Evolutionary conservation across 139 green algal species (phyloP).

Genomic region (Ettlia oleoabundans): DNA sequence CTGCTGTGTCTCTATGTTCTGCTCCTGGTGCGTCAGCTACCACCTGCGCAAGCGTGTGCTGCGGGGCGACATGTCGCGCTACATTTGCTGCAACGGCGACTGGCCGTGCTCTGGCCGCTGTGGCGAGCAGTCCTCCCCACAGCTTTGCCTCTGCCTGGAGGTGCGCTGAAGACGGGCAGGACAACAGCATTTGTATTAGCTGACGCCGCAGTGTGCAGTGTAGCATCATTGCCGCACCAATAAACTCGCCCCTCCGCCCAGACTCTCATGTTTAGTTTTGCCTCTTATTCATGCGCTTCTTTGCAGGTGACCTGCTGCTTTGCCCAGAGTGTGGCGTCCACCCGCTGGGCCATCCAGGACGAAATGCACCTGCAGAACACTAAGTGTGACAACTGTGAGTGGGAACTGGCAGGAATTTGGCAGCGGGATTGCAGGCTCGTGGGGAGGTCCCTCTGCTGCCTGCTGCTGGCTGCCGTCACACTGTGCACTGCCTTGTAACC

Average conservation of each 20-base stretch:
- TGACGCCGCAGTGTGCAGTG: too few species aligned
- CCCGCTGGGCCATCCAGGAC: constrained; percentile 86
- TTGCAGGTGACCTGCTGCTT: constrained; percentile 42
- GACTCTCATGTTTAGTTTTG: too few species aligned
- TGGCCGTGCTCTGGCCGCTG: constrained; percentile 77
- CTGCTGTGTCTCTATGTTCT: constrained; percentile 52
- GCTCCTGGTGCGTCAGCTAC: constrained; percentile 71
- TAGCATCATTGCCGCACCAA: too few species aligned
- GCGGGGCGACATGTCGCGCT: constrained; percentile 72
- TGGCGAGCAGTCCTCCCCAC: constrained; percentile 65
- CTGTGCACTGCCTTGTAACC: too few species aligned
- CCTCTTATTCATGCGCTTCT: neutral
- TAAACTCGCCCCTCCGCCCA: too few species aligned
- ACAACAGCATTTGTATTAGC: too few species aligned
- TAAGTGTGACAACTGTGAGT: constrained; percentile 85
- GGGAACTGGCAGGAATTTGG: neutral
- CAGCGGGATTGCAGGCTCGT: neutral
- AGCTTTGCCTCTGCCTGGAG: constrained; percentile 81
- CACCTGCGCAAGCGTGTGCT: constrained; percentile 73
- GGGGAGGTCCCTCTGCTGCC: too few species aligned
- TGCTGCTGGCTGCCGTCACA: neutral
- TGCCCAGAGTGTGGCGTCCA: constrained; percentile 53
- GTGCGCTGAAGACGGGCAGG: constrained; percentile 27
- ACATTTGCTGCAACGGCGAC: constrained; percentile 69
- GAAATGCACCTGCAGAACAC: constrained; percentile 76